These are phyloP conservation scores for Albophoma yamanashiensis DNA, from an alignment of 2,329 filamentous ascomycete genomes.

Conservation along the genomic window DNA sequence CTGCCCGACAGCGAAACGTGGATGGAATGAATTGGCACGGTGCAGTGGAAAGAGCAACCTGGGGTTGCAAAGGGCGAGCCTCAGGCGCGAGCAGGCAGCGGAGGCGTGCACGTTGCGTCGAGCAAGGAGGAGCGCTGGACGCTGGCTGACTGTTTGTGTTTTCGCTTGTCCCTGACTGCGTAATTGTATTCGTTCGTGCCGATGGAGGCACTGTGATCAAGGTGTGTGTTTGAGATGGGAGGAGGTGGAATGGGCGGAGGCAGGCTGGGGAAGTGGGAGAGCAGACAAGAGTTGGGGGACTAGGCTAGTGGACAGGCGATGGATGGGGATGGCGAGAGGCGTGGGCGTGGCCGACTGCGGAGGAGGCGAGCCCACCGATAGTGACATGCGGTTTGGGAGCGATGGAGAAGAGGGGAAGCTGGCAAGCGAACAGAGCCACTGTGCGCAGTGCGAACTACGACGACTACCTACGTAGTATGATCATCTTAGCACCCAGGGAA, in stretches of 20 bases:
- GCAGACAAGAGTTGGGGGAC: neutral
- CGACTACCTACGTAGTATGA: neutral
- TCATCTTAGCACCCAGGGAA: neutral
- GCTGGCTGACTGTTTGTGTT: neutral
- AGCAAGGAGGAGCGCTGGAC: neutral
- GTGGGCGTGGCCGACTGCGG: neutral
- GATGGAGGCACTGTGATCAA: neutral
- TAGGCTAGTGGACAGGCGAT: no score
- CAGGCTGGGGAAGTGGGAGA: neutral
- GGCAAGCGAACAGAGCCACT: neutral
- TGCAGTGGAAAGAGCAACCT: neutral
- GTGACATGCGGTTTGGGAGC: neutral
- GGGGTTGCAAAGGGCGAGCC: neutral
- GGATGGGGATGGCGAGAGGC: neutral
- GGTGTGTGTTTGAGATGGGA: neutral
- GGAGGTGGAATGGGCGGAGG: neutral
- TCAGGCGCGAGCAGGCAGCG: neutral
- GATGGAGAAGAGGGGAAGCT: neutral
- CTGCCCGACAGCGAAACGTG: neutral
- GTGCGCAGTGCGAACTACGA: neutral
- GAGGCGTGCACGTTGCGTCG: neutral
- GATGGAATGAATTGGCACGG: neutral
- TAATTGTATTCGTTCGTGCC: neutral
- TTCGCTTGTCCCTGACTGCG: neutral
- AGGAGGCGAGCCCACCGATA: neutral